Percentiles rank a stretch among this genome's conserved stretches.
phyloP scores from a whole-genome alignment of 169 alveolate species.

The Blepharisma undulans region DNA sequence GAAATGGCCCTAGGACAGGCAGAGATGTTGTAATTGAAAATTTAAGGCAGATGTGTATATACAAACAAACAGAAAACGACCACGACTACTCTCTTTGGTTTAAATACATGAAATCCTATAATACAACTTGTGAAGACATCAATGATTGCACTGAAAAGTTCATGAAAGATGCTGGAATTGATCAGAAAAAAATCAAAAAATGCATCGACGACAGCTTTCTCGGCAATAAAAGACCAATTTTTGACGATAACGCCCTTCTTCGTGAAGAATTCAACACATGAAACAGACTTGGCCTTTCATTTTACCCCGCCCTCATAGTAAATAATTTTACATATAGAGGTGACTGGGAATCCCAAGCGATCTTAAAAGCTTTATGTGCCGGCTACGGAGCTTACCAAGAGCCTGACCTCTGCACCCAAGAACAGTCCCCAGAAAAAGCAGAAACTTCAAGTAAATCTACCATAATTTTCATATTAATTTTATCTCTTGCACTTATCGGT shows the following conservation, averaged over 20 bases:
- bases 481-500: neutral
- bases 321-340: constrained; percentile 48
- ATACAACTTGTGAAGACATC: neutral
- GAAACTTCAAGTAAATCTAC: neutral
- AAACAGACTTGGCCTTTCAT: constrained; percentile 39
- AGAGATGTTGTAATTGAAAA: constrained; percentile 39
- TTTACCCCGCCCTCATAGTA: constrained; percentile 53
- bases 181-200: constrained; percentile 15
- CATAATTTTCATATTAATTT: neutral
- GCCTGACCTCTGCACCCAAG: neutral
- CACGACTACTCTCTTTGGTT: neutral
- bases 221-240: constrained; percentile 33
- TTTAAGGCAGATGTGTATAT: constrained; percentile 40
- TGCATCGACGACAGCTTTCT: constrained; percentile 46
- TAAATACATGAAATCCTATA: neutral
- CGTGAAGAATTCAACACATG: neutral
- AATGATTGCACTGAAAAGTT: constrained; percentile 44
- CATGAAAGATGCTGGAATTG: constrained; percentile 26
- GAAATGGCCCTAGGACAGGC: constrained; percentile 43
- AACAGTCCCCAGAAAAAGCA: neutral
- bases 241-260: constrained; percentile 45
- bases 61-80: neutral
- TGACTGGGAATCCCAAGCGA: constrained; percentile 37
- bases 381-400: neutral
- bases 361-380: constrained; percentile 48